Conservation (phyloP, 2,329 filamentous ascomycete genomes). For the Arthrobotrys iridis region DNA sequence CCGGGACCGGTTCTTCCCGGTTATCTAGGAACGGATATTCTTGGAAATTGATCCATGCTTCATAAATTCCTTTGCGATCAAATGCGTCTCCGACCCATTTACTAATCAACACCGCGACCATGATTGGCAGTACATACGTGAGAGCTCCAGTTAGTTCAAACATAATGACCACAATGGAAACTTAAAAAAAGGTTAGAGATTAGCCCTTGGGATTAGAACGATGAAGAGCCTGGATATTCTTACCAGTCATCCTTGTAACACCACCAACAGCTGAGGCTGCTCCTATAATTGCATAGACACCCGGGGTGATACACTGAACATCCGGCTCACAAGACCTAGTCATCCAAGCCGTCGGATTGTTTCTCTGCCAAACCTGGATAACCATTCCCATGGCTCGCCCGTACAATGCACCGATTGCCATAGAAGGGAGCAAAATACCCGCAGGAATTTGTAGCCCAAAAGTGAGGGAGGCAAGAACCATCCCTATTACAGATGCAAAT, state of each 20-base stretch:
- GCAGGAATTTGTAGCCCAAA: conserved; percentile 95
- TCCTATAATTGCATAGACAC: conserved; percentile 95
- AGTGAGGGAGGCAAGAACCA: conserved; percentile 84
- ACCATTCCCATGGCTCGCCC: conserved; percentile 89
- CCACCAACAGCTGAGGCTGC: conserved; percentile 93
- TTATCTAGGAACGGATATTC: conserved; percentile 96
- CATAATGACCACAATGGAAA: conserved; percentile 99
- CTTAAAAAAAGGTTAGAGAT: conserved; percentile 59
- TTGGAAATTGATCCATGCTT: conserved; percentile 96
- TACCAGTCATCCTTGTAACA: conserved; percentile 84
- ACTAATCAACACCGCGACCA: conserved; percentile 97
- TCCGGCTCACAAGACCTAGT: conserved; percentile 87
- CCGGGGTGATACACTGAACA: conserved; percentile 86
- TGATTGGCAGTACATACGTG: conserved; percentile 96
- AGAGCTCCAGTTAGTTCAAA: conserved; percentile 97
- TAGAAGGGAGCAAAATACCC: conserved; percentile 93
- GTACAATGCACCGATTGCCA: conserved; percentile 91
- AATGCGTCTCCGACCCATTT: conserved; percentile 99
- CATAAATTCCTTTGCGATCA: conserved; percentile 91
- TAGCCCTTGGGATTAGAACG: neutral
- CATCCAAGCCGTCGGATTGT: conserved; percentile 78
- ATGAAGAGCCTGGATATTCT: neutral
- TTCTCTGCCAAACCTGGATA: conserved; percentile 85
- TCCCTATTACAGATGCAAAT: conserved; percentile 82
- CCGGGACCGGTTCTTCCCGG: conserved; percentile 82